Base-by-base conservation (phyloP, 1,284 basidiomycete species). In the Sporisorium iseilematis-ciliati region DNA sequence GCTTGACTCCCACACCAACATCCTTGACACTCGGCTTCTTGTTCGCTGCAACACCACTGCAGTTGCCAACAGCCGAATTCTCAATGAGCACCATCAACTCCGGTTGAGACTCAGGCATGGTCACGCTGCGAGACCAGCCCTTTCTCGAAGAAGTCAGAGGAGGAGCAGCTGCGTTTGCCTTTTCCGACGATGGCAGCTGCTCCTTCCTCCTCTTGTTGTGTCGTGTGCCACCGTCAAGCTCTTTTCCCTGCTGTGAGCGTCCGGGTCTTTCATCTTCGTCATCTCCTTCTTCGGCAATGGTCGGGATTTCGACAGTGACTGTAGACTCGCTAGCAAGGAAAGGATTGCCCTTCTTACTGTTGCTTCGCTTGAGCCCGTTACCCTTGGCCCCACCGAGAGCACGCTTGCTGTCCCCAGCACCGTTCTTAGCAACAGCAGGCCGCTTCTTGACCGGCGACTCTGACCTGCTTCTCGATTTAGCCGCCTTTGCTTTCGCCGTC, bases 101-200 rank as follows among this genome's bases (percentile, higher is more conserved):
- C 20, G 54, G 33, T 2, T 33, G 29, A 20, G 55, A n/a, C 21
- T 52, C 59, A 7, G 62, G 62, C 62, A 70, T 48, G n/a, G 57
- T 70, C 4, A 40, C 49, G 26, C 62, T 57, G 6, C 61, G 40
- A 6, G 58, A 51, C 62, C 46, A 65, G 20, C 66, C 52, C 33
- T 38, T 48, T 4, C 14, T n/a, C 14, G 21, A 38, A 58, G 50
- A 26, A 26, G n/a, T n/a, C n/a, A 51, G 46, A 50, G 53, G 52
- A 49, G 35, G 51, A 60, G 42, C 43, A 48, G 46, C 46, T 20
- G 16, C 23, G 20, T 25, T 49, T 29, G 21, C 26, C n/a, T 8
- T 43, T 35, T 12, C n/a, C 29, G 71, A 74, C 71, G 71, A 58
- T 69, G 71, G 57, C 71, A 59, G 54, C 65, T 74, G 57, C 65